Conservation (phyloP, 345 rosid species). For the Lepidium africanum region DNA sequence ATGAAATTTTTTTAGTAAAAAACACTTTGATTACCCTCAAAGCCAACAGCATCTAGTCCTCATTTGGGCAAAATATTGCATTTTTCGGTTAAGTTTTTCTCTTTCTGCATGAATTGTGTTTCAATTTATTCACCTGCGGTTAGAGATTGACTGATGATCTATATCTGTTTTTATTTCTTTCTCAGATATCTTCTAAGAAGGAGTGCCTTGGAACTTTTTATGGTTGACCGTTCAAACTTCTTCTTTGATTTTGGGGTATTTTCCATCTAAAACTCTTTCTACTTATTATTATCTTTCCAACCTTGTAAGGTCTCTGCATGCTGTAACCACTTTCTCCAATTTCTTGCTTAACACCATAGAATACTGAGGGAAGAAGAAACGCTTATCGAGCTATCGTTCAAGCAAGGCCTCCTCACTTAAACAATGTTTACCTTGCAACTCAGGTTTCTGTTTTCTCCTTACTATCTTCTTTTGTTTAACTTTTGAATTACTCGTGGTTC, state of each 20-base stretch:
- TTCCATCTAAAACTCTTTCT: conserved; percentile 19
- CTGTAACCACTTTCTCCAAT: conserved; percentile 1
- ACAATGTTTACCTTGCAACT: conserved; percentile 86
- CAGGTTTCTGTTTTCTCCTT: conserved; percentile 55
- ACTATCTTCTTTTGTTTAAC: not conserved
- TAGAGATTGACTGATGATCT: conserved; percentile 13
- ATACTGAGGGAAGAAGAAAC: conserved; percentile 77
- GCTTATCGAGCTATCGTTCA: conserved; percentile 95
- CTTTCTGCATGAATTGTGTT: conserved; percentile 1
- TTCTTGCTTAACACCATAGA: conserved; percentile 35
- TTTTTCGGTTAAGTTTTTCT: not conserved
- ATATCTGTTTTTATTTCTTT: conserved; percentile 10
- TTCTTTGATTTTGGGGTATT: conserved; percentile 97
- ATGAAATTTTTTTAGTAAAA: not conserved
- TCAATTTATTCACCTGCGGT: not conserved
- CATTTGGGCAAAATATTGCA: not conserved
- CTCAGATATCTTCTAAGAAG: conserved; percentile 86
- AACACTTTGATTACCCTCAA: not conserved
- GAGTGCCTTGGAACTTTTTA: conserved; percentile 93
- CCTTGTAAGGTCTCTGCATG: conserved; percentile 2
- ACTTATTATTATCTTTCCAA: not conserved
- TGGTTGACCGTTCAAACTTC: conserved; percentile 95
- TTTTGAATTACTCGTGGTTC: conserved; percentile 13
- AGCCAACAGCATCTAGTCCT: not conserved
- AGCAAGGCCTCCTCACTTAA: conserved; percentile 77